Conservation (phyloP, 2,329 filamentous ascomycete genomes). For the Penicillium corylophilum region DNA sequence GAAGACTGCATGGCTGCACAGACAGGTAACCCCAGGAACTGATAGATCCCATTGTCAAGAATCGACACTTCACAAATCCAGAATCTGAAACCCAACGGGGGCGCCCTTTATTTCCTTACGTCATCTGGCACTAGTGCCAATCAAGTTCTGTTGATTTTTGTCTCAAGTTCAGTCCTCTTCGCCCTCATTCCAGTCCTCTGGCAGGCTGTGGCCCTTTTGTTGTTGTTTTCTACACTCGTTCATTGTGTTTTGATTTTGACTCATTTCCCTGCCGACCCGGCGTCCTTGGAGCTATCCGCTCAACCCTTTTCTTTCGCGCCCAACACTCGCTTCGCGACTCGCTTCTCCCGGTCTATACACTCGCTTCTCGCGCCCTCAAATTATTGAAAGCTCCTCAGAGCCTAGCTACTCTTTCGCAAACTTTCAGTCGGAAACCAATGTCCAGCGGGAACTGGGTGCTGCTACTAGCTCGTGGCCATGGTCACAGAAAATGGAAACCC, state of each 20-base stretch:
- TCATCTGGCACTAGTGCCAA: constrained; percentile 18
- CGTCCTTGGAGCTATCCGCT: constrained; percentile 7
- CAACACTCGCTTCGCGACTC: neutral
- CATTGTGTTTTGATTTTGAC: neutral
- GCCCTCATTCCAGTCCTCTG: constrained; percentile 16
- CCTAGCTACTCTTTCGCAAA: constrained; percentile 7
- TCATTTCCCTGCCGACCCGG: constrained; percentile 12
- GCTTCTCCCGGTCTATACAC: neutral
- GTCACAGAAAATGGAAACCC: constrained; percentile 43
- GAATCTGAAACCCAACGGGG: constrained; percentile 12
- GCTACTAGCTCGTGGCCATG: constrained; percentile 42
- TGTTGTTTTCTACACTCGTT: neutral
- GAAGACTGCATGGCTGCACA: neutral
- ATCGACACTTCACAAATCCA: neutral
- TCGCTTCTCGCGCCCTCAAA: neutral
- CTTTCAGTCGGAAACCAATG: constrained; percentile 35
- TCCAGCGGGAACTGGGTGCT: constrained; percentile 39
- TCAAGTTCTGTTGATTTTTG: constrained; percentile 18
- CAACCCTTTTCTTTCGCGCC: constrained; percentile 1
- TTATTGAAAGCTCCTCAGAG: neutral
- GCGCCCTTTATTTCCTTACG: constrained; percentile 13
- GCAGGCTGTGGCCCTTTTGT: constrained; percentile 9
- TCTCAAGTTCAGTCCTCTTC: constrained; percentile 9
- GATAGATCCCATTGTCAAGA: neutral
- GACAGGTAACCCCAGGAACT: neutral